Evolutionary conservation across 805 yeast species (phyloP).

Genomic region (Ogataea methanolica): DNA sequence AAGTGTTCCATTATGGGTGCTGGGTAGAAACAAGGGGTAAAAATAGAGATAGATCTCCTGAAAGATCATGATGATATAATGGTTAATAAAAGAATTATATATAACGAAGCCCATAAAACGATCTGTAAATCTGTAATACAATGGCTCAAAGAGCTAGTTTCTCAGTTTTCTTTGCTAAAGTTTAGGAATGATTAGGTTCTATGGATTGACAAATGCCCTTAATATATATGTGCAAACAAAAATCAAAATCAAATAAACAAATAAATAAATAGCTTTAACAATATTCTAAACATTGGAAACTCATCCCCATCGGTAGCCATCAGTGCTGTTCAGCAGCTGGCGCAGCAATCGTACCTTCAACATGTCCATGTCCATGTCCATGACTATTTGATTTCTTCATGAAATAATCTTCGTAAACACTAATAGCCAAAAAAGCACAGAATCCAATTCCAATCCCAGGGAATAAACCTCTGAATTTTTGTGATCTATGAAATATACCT

Average conservation of each 20-base stretch:
- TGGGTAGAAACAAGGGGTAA: slow-evolving; percentile 49
- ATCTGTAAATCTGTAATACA: too few relatives aligned
- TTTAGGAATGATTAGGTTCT: too few relatives aligned
- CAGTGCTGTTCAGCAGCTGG: slow-evolving; percentile 1
- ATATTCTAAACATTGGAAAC: neutral
- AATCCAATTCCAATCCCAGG: slow-evolving; percentile 81
- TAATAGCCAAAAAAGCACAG: slow-evolving; percentile 66
- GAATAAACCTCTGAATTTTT: slow-evolving; percentile 65
- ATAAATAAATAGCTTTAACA: neutral
- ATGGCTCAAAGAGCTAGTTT: too few relatives aligned
- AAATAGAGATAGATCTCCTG: slow-evolving; percentile 30
- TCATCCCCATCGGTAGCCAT: neutral
- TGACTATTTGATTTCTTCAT: slow-evolving; percentile 5
- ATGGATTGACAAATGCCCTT: too few relatives aligned
- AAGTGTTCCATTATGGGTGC: slow-evolving; percentile 63
- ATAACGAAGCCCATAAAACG: too few relatives aligned
- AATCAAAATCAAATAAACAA: slow-evolving; percentile 3
- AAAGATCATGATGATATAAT: slow-evolving; percentile 8
- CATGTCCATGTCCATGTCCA: slow-evolving; percentile 1
- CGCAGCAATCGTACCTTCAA: neutral
- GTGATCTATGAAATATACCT: slow-evolving; percentile 69
- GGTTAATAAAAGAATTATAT: too few relatives aligned
- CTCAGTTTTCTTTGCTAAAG: too few relatives aligned
- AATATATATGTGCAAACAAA: neutral
- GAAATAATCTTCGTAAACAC: slow-evolving; percentile 55